Evolutionary conservation across 108 stramenopile species (phyloP).

Genomic region (Conticribra guillardii): DNA sequence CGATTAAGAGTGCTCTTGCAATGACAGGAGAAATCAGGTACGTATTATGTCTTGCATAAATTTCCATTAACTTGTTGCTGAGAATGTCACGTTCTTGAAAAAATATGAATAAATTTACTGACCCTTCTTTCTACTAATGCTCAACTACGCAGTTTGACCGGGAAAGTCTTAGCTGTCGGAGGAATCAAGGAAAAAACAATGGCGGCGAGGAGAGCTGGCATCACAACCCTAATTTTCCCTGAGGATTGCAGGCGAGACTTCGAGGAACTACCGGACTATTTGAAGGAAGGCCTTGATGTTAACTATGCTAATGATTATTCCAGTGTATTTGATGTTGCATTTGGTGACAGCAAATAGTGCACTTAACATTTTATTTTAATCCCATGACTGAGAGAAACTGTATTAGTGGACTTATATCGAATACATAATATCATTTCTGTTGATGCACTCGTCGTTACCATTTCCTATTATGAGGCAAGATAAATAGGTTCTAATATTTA

Average conservation of each 20-base stretch:
- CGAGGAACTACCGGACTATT: conserved; percentile 96
- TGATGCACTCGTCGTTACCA: no score
- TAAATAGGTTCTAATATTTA: no score
- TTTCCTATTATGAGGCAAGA: no score
- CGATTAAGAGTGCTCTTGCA: conserved; percentile 93
- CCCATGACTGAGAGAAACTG: no score
- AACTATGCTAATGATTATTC: conserved; percentile 93
- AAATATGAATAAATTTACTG: conserved; percentile 8
- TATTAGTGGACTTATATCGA: no score
- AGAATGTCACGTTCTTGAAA: no score
- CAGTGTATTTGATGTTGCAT: conserved; percentile 90
- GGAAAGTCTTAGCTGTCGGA: conserved; percentile 96
- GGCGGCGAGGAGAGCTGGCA: conserved; percentile 95
- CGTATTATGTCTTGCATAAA: not conserved
- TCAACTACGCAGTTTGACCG: conserved; percentile 68
- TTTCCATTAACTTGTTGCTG: no score
- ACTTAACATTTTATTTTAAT: no score
- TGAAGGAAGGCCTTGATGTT: conserved; percentile 93
- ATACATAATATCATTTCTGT: no score
- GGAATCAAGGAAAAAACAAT: conserved; percentile 99
- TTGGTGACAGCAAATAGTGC: conserved; percentile 41
- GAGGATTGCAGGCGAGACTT: conserved; percentile 91
- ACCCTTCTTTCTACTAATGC: not conserved
- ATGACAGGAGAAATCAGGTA: conserved; percentile 94
- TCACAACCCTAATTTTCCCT: conserved; percentile 88